phyloP scores from a whole-genome alignment of 495 filamentous ascomycete species.

The Emericellopsis terricola region DNA sequence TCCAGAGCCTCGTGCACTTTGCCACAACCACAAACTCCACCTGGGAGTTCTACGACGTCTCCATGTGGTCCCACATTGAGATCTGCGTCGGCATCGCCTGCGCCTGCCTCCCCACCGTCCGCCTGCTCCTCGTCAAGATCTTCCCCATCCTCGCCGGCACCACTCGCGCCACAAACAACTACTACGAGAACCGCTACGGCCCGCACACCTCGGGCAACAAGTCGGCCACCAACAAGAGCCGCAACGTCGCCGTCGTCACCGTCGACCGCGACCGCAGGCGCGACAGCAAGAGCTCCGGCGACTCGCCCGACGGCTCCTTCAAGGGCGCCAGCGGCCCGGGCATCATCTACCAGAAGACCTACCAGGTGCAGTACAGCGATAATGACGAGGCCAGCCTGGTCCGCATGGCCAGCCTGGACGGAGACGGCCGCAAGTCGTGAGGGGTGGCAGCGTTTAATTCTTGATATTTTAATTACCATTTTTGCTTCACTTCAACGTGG shows the following conservation, averaged over 20 bases:
- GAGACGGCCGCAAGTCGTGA: background rate
- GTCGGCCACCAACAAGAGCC: background rate
- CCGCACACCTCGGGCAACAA: background rate
- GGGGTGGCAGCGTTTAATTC: too few relatives aligned
- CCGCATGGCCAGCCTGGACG: background rate
- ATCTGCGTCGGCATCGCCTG: slow-evolving; percentile 15
- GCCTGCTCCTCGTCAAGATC: slow-evolving; percentile 8
- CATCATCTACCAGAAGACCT: slow-evolving; percentile 1
- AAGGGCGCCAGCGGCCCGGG: background rate
- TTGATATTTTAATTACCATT: too few relatives aligned
- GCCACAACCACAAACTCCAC: slow-evolving; percentile 11
- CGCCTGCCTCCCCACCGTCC: slow-evolving; percentile 15
- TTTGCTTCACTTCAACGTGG: too few relatives aligned
- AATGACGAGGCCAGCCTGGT: slow-evolving; percentile 1
- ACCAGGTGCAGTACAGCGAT: slow-evolving; percentile 1
- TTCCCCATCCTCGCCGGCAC: slow-evolving; percentile 2
- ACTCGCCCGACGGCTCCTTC: background rate
- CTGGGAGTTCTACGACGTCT: slow-evolving; percentile 12
- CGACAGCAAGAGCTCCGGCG: background rate
- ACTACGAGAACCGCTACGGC: background rate
- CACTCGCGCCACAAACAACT: background rate
- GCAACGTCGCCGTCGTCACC: background rate
- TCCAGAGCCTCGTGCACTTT: slow-evolving; percentile 6
- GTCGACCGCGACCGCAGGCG: background rate
- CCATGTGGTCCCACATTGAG: slow-evolving; percentile 16